These are phyloP conservation scores for Rhodotorula sphaerocarpa DNA, from an alignment of 768 basidiomycete species.

Conservation along the genomic window DNA sequence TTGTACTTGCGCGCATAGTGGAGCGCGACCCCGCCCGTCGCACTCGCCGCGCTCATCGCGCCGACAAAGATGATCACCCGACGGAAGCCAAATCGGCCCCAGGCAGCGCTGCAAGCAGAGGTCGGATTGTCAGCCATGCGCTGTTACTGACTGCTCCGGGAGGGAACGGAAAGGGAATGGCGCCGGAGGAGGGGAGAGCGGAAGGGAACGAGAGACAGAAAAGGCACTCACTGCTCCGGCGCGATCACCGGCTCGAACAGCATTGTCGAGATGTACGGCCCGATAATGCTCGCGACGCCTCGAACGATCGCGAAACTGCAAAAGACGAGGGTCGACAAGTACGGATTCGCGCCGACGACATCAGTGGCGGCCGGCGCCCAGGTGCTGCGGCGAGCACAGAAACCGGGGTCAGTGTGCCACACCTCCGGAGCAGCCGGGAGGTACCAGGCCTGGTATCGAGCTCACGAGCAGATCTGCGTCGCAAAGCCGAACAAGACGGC, in stretches of 20 bases:
- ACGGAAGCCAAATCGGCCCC: conserved; percentile 16
- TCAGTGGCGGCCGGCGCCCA: conserved; percentile 14
- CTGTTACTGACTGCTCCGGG: no score
- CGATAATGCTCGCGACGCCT: conserved; percentile 15
- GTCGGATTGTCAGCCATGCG: not conserved
- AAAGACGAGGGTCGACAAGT: conserved; percentile 16
- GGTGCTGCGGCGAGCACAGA: not conserved
- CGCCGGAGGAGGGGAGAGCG: no score
- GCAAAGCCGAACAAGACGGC: conserved; percentile 12
- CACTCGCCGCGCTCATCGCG: not conserved
- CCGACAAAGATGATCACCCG: conserved; percentile 26
- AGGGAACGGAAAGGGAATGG: not conserved
- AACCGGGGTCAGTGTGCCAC: not conserved
- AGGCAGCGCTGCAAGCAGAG: not conserved
- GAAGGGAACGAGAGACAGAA: not conserved
- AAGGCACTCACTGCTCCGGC: conserved; percentile 1
- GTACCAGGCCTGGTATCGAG: not conserved
- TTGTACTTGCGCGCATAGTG: not conserved
- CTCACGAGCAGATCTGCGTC: conserved; percentile 12
- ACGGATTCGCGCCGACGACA: conserved; percentile 17
- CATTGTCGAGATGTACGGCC: conserved; percentile 13
- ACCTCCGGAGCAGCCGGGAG: not conserved
- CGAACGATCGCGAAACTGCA: conserved; percentile 16
- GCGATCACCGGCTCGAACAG: conserved; percentile 12
- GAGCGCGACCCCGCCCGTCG: conserved; percentile 8